Evolutionary conservation across 352 stramenopile genomes (phyloP), one percentile per base, ranked within the genome.

Genomic region (Phytophthora fragariaefolia): DNA sequence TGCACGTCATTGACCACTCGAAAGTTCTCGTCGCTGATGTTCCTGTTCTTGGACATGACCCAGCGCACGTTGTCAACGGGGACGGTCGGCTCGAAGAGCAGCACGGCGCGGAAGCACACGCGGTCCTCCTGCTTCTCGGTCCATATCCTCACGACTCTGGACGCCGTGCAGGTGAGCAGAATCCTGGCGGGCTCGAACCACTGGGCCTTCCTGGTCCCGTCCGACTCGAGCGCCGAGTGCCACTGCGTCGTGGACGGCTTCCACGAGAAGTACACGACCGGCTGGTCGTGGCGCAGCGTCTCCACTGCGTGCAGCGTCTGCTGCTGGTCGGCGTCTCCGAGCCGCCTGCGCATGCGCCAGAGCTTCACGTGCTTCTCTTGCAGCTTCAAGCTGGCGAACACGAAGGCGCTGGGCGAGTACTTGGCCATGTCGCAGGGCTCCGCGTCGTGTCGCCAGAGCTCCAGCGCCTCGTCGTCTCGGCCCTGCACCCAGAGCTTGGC

Each of bases 1-100:
- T 76, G 64, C 10, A 71, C 71, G 12, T 82, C 70, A 32, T 80
- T 77, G 12, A 73, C 57, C 40, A 77, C 73, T 18, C 78, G 69
- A 53, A 92, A 93, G 47, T 83, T 86, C 51, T 95, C 87, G 56
- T 93, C 83, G 57, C 82, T 91, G 48, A 92, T 87, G 54, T 92
- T 93, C 8, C 80, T 76, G 65, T 90, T 92, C 66, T 92, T 92
- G 15, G 84, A 91, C 42, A 93, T 65, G 23, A 95, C 83, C 87
- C 84, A 95, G 12, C 85, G 83, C 36, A 91, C 81, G 47, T 92
- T 92, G 18, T 79, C 66, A 22, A 93, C 84, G 8, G 74, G 71
- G 2, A 80, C 66, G 10, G 74, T 71, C 15, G 83, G 81, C 45
- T 89, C 73, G 55, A 92, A 89, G 26, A 79, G 56, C 7, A 93